Evolutionary conservation across 768 basidiomycete genomes (phyloP).

Genomic region (Hygrophoropsis aurantiaca): DNA sequence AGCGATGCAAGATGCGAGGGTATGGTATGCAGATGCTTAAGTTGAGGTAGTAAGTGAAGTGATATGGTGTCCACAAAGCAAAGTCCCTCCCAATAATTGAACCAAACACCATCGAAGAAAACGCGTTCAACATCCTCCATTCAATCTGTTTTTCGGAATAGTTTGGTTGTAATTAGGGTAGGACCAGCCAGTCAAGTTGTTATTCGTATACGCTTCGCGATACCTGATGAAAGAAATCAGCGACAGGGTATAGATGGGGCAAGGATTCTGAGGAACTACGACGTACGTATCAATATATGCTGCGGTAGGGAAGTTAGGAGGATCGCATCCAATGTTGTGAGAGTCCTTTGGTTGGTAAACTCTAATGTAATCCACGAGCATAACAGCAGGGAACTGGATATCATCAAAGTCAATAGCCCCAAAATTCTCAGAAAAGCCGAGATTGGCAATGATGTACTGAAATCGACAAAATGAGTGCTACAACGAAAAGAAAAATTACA

Average conservation of each 20-base stretch:
- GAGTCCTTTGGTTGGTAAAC: slow-evolving; percentile 60
- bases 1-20: background rate
- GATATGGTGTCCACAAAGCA: too few species aligned
- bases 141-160: slow-evolving; percentile 58
- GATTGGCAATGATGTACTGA: slow-evolving; percentile 69
- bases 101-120: background rate
- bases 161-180: slow-evolving; percentile 43
- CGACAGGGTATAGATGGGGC: too few species aligned
- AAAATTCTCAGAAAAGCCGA: slow-evolving; percentile 70
- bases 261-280: background rate
- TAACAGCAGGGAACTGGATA: slow-evolving; percentile 53
- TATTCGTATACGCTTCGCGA: slow-evolving; percentile 44
- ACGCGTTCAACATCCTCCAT: slow-evolving; percentile 25
- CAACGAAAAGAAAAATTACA: background rate
- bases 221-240: slow-evolving; percentile 26
- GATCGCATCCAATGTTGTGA: slow-evolving; percentile 67
- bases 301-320: slow-evolving; percentile 67
- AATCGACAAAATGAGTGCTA: background rate
- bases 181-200: slow-evolving; percentile 45
- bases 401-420: slow-evolving; percentile 60
- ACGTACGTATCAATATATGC: slow-evolving; percentile 73
- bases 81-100: background rate
- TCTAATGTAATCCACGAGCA: slow-evolving; percentile 81
- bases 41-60: slow-evolving; percentile 4
- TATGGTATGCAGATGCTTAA: background rate